phyloP scores from a whole-genome alignment of 1,139 yeast genomes.

The Suhomyces chickasaworum region DNA sequence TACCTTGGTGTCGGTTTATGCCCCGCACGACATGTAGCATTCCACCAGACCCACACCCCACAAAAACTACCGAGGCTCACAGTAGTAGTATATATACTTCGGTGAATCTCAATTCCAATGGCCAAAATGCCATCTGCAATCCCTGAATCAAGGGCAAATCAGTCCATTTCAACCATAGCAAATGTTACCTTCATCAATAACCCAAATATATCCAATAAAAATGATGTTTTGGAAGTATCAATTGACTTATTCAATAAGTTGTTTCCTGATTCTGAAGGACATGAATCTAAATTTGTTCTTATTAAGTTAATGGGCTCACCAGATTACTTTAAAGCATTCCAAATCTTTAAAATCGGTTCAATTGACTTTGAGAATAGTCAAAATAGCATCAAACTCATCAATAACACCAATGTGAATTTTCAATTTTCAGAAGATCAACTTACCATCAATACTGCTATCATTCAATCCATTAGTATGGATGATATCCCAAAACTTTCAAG shows the following conservation, averaged over 20 bases:
- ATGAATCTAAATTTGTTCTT: conserved; percentile 27
- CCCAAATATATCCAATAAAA: conserved; percentile 23
- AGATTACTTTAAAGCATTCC: conserved; percentile 37
- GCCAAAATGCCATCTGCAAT: conserved; percentile 21
- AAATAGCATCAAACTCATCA: conserved; percentile 39
- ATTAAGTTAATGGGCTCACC: conserved; percentile 50
- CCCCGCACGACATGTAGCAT: conserved; percentile 11
- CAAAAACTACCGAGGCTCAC: conserved; percentile 14
- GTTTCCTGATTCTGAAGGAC: conserved; percentile 29
- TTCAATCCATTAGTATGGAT: conserved; percentile 31
- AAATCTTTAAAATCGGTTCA: conserved; percentile 38
- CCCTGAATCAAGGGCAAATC: conserved; percentile 3
- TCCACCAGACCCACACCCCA: conserved; percentile 8
- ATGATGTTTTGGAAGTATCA: conserved; percentile 38
- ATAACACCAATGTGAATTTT: conserved; percentile 35
- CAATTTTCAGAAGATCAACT: conserved; percentile 27
- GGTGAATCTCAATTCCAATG: neutral
- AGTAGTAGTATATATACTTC: conserved; percentile 5
- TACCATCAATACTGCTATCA: conserved; percentile 36
- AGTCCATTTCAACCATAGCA: conserved; percentile 30
- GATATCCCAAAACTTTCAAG: conserved; percentile 35
- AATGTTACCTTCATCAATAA: conserved; percentile 37
- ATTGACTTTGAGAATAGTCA: conserved; percentile 26
- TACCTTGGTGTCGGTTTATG: neutral
- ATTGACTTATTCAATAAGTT: conserved; percentile 36